phyloP scores from a whole-genome alignment of 2,329 filamentous ascomycete species.

The Blastomyces emzantsi region DNA sequence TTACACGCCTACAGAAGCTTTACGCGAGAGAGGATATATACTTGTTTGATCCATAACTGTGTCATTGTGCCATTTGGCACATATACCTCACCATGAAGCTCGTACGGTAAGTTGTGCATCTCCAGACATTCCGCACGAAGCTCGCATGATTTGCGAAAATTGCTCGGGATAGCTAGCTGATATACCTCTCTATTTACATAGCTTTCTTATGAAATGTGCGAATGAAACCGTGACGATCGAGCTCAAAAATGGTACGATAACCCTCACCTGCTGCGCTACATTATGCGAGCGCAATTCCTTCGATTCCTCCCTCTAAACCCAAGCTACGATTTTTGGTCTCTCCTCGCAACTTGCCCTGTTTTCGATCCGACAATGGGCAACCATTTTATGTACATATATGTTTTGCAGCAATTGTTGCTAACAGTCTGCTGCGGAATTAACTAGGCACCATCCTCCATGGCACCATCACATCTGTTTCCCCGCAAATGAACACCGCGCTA shows the following conservation, averaged over 20 bases:
- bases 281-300: slow-evolving; percentile 62
- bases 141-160: not conserved
- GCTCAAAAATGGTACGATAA: slow-evolving; percentile 76
- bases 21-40: not conserved
- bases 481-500: slow-evolving; percentile 96
- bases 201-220: slow-evolving; percentile 98
- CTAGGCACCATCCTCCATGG: slow-evolving; percentile 90
- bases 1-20: not conserved
- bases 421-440: slow-evolving; percentile 1
- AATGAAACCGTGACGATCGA: slow-evolving; percentile 99
- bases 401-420: not conserved
- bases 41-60: not conserved
- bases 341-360: not conserved
- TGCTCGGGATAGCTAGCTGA: not conserved
- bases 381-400: not conserved
- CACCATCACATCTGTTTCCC: slow-evolving; percentile 92
- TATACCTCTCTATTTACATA: slow-evolving; percentile 32
- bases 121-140: not conserved
- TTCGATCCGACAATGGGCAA: not conserved
- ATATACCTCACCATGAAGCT: slow-evolving; percentile 71
- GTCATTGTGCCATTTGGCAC: slow-evolving; percentile 1
- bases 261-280: slow-evolving; percentile 82
- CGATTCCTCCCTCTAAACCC: not conserved
- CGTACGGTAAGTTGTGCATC: slow-evolving; percentile 61
- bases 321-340: not conserved